These are phyloP conservation scores for Pythium guiyangense DNA, from an alignment of 352 stramenopile genomes.

Conservation along the genomic window DNA sequence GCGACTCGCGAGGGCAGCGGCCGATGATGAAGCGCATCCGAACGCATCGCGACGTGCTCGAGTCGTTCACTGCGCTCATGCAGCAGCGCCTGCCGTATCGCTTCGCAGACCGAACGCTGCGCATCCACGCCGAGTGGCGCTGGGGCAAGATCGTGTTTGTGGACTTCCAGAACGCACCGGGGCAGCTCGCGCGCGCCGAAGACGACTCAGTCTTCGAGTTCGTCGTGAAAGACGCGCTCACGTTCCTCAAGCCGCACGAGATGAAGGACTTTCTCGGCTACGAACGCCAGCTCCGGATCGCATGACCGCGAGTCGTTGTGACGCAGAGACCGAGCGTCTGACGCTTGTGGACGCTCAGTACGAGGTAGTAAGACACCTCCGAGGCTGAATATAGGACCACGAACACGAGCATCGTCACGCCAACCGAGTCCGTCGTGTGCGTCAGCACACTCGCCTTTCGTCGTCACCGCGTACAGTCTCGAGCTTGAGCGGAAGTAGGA, in stretches of 20 bases:
- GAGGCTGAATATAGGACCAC: too few relatives aligned
- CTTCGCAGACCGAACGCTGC: slow-evolving; percentile 11
- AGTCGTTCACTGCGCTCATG: background rate
- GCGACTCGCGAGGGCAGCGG: background rate
- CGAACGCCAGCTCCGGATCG: slow-evolving; percentile 9
- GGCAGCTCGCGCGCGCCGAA: slow-evolving; percentile 4
- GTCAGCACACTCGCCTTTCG: too few relatives aligned
- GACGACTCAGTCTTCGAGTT: slow-evolving; percentile 10
- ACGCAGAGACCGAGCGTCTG: too few relatives aligned
- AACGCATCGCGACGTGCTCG: background rate
- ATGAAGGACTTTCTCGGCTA: slow-evolving; percentile 6
- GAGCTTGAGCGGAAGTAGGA: too few relatives aligned
- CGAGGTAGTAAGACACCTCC: background rate
- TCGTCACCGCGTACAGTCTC: too few relatives aligned
- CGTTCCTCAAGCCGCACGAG: slow-evolving; percentile 12
- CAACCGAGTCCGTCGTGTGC: too few relatives aligned
- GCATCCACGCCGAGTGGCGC: slow-evolving; percentile 19
- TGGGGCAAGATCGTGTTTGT: slow-evolving; percentile 22
- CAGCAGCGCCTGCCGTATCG: slow-evolving; percentile 1
- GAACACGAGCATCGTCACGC: too few relatives aligned
- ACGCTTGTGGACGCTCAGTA: too few relatives aligned
- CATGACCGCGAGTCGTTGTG: background rate
- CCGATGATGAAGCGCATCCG: background rate
- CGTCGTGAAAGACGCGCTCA: slow-evolving; percentile 8
- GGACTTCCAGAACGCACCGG: slow-evolving; percentile 12